Conservation (phyloP, 2,329 filamentous ascomycete genomes). For the Orbilia oligospora region DNA sequence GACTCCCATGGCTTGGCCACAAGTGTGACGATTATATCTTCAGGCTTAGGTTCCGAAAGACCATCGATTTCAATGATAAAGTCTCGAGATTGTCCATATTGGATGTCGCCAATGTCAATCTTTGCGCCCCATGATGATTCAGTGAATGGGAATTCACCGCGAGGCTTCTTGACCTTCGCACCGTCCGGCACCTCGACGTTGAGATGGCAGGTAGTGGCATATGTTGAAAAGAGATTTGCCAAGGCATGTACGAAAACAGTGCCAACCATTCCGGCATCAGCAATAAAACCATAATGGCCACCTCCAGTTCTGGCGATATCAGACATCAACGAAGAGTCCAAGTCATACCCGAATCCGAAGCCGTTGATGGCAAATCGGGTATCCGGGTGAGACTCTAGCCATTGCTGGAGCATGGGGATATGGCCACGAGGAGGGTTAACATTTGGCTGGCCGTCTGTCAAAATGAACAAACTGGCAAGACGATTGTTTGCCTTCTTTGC, state of each 20-base stretch:
- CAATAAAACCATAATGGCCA: slow-evolving; percentile 75
- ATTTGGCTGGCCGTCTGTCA: slow-evolving; percentile 65
- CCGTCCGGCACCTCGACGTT: slow-evolving; percentile 65
- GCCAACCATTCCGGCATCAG: slow-evolving; percentile 75
- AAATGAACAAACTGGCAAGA: slow-evolving; percentile 65
- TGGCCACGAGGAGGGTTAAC: slow-evolving; percentile 70
- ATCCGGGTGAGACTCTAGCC: slow-evolving; percentile 62
- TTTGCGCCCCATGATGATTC: slow-evolving; percentile 56
- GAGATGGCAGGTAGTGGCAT: slow-evolving; percentile 69
- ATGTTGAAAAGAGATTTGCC: slow-evolving; percentile 75
- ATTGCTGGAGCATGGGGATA: slow-evolving; percentile 70
- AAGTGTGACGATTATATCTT: slow-evolving; percentile 64
- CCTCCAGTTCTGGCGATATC: slow-evolving; percentile 73
- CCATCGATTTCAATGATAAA: slow-evolving; percentile 65
- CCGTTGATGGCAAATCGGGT: slow-evolving; percentile 67
- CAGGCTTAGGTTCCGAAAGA: slow-evolving; percentile 8
- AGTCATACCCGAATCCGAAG: slow-evolving; percentile 72
- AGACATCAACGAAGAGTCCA: slow-evolving; percentile 73
- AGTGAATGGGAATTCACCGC: slow-evolving; percentile 65
- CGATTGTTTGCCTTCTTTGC: slow-evolving; percentile 58
- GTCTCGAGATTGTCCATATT: slow-evolving; percentile 75
- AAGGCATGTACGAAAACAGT: slow-evolving; percentile 76
- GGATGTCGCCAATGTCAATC: slow-evolving; percentile 69
- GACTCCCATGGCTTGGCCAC: slow-evolving; percentile 61
- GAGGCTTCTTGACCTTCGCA: slow-evolving; percentile 65